Percentiles rank a stretch among this genome's conserved stretches.
Evolutionary conservation across 2,329 filamentous ascomycete species (phyloP).

Genomic region (Diplodia seriata): DNA sequence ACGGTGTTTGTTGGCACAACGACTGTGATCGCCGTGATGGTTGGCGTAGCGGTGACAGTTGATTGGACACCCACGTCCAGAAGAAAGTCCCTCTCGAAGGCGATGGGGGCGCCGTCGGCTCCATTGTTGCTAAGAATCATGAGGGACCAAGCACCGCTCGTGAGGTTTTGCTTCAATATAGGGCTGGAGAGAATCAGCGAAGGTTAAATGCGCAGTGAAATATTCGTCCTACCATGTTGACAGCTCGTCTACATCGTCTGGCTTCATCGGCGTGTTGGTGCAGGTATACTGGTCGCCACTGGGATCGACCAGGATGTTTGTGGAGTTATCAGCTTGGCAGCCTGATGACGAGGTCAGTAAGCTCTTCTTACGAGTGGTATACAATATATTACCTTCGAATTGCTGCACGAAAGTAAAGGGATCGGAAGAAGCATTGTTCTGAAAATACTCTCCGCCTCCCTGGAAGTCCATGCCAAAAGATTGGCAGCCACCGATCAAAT

Average conservation of each 20-base stretch:
- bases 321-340: slow-evolving; percentile 46
- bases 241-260: slow-evolving; percentile 45
- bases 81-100: slow-evolving; percentile 50
- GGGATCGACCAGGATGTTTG: slow-evolving; percentile 51
- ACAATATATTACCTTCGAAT: slow-evolving; percentile 41
- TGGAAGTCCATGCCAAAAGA: slow-evolving; percentile 50
- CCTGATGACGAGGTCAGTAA: slow-evolving; percentile 36
- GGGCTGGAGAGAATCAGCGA: slow-evolving; percentile 38
- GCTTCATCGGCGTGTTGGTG: slow-evolving; percentile 46
- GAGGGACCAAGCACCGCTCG: slow-evolving; percentile 48
- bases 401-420: slow-evolving; percentile 51
- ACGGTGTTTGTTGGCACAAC: slow-evolving; percentile 27
- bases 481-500: slow-evolving; percentile 34
- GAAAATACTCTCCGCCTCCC: slow-evolving; percentile 50
- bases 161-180: slow-evolving; percentile 48
- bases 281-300: slow-evolving; percentile 48
- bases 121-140: slow-evolving; percentile 53
- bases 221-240: slow-evolving; percentile 43
- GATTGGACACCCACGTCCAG: slow-evolving; percentile 47
- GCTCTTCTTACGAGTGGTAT: neutral
- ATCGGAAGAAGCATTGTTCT: slow-evolving; percentile 49
- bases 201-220: neutral
- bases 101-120: slow-evolving; percentile 46
- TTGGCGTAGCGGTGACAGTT: slow-evolving; percentile 40
- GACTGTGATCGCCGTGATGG: neutral